Evolutionary conservation across 345 rosid genomes (phyloP).

Genomic region (Dovyalis caffra): DNA sequence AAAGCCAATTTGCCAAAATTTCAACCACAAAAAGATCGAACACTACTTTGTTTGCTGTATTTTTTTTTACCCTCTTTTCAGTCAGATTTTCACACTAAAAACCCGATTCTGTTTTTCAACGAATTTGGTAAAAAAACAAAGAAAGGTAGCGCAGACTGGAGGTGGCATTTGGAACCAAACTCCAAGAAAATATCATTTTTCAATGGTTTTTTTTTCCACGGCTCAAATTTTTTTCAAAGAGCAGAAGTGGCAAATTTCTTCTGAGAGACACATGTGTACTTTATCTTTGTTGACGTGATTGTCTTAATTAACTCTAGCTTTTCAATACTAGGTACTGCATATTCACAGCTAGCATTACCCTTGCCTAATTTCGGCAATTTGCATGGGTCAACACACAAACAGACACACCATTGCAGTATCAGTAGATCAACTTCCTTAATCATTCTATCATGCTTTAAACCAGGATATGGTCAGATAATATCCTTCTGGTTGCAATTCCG

Average conservation of each 20-base stretch:
- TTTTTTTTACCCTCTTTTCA: conserved; percentile 17
- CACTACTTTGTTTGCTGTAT: conserved; percentile 17
- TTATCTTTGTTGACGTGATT: not conserved
- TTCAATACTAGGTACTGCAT: not conserved
- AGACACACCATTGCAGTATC: not conserved
- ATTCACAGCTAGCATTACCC: not conserved
- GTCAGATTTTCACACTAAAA: conserved; percentile 32
- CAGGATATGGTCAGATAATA: not conserved
- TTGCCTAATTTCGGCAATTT: not conserved
- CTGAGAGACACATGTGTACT: not conserved
- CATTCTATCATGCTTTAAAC: not conserved
- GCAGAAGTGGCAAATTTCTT: not conserved
- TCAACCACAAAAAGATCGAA: conserved; percentile 32
- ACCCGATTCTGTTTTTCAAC: conserved; percentile 17
- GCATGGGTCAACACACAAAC: not conserved
- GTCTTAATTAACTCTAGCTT: not conserved
- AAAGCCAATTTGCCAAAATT: conserved; percentile 34
- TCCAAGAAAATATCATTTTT: conserved; percentile 6
- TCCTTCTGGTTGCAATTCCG: conserved; percentile 1
- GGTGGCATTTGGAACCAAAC: conserved; percentile 8
- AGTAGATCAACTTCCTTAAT: not conserved
- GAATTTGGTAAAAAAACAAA: conserved; percentile 21
- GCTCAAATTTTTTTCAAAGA: not conserved
- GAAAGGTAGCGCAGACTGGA: not conserved
- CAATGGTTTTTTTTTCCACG: not conserved